phyloP scores from a whole-genome alignment of 2,329 filamentous ascomycete species.

The Sporothrix globosa region DNA sequence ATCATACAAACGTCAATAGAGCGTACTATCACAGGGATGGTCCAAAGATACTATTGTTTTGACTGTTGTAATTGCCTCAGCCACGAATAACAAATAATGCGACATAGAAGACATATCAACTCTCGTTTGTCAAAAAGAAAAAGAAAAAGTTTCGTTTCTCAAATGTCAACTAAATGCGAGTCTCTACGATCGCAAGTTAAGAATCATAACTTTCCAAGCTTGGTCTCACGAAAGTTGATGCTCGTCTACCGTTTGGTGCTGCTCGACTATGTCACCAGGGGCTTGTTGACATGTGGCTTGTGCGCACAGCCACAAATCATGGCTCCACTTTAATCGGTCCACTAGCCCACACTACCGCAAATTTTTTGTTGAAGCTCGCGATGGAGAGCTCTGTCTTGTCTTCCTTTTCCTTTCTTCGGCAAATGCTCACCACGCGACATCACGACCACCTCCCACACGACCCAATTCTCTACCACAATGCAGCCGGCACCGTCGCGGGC shows the following conservation, averaged over 20 bases:
- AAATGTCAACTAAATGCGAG: too few relatives aligned
- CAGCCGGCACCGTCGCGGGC: conserved; percentile 20
- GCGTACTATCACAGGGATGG: too few relatives aligned
- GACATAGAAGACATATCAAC: too few relatives aligned
- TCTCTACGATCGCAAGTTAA: too few relatives aligned
- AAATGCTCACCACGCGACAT: conserved; percentile 21
- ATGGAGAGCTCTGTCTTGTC: conserved; percentile 6
- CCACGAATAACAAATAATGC: too few relatives aligned
- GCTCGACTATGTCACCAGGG: neutral
- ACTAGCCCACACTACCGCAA: conserved; percentile 12
- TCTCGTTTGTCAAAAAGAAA: too few relatives aligned
- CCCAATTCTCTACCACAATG: neutral
- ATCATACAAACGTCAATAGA: too few relatives aligned
- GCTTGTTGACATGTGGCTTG: conserved; percentile 13
- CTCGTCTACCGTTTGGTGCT: neutral
- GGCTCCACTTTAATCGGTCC: conserved; percentile 11
- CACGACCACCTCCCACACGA: neutral
- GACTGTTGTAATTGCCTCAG: too few relatives aligned
- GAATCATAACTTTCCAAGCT: neutral
- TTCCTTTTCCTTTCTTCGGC: conserved; percentile 11
- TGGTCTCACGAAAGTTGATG: neutral
- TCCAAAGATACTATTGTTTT: too few relatives aligned
- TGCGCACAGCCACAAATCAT: conserved; percentile 14
- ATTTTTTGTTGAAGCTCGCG: conserved; percentile 23
- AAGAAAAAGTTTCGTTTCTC: too few relatives aligned